phyloP scores from a whole-genome alignment of 495 filamentous ascomycete species.

The Neurospora sp. region DNA sequence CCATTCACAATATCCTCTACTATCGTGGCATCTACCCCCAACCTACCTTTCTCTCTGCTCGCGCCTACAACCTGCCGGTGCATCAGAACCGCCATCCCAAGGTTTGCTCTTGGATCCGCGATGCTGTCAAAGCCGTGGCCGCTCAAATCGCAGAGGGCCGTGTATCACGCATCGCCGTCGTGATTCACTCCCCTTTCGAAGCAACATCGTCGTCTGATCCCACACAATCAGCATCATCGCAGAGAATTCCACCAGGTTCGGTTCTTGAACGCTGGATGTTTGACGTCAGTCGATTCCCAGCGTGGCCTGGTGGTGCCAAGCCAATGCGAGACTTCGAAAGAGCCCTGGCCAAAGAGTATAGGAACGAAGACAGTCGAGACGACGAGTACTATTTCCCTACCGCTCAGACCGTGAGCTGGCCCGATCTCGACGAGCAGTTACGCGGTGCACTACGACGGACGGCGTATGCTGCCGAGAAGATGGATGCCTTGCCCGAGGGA shows the following conservation, averaged over 20 bases:
- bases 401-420: constrained; percentile 21
- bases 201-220: not conserved
- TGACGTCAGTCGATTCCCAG: constrained; percentile 67
- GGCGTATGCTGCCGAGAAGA: constrained; percentile 43
- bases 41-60: constrained; percentile 67
- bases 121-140: constrained; percentile 67
- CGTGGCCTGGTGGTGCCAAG: constrained; percentile 29
- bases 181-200: constrained; percentile 51
- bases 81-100: constrained; percentile 82
- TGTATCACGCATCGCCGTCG: constrained; percentile 62
- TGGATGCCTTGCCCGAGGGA: constrained; percentile 56
- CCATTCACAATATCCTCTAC: constrained; percentile 89
- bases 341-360: not conserved
- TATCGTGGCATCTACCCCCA: constrained; percentile 74
- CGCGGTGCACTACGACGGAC: constrained; percentile 41
- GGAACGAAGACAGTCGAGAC: constrained; percentile 2
- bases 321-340: constrained; percentile 18
- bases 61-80: constrained; percentile 82
- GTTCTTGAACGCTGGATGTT: constrained; percentile 79
- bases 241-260: constrained; percentile 13
- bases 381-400: not conserved
- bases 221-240: not conserved
- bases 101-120: constrained; percentile 84
- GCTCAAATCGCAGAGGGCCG: constrained; percentile 49
- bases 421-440: constrained; percentile 36